These are phyloP conservation scores for Pseudogymnoascus sp. DNA, from an alignment of 2,329 filamentous ascomycete genomes.

Conservation along the genomic window DNA sequence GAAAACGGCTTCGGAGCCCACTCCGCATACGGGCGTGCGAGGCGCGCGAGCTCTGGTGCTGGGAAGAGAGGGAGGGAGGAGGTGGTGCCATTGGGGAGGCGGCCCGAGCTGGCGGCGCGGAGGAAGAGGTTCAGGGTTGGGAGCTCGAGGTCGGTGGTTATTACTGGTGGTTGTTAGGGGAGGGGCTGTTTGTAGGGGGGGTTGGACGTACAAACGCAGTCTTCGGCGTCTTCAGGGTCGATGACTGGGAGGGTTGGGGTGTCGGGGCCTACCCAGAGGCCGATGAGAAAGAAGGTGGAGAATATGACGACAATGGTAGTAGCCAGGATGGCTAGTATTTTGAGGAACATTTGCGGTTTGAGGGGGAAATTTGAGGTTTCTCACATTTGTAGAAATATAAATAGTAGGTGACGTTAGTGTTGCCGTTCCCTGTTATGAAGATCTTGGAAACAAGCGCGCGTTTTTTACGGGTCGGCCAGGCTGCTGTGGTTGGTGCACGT, in stretches of 20 bases:
- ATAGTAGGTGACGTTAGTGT: not conserved
- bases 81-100: constrained; percentile 14
- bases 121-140: constrained; percentile 15
- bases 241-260: not conserved
- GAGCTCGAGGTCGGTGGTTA: constrained; percentile 11
- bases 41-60: constrained; percentile 9
- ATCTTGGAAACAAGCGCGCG: not conserved
- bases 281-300: not conserved
- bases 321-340: not conserved
- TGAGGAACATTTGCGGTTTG: not conserved
- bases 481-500: not conserved
- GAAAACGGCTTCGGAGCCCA: constrained; percentile 19
- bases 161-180: constrained; percentile 1
- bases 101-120: constrained; percentile 12
- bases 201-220: constrained; percentile 3
- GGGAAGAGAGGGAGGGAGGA: constrained; percentile 16
- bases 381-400: not conserved
- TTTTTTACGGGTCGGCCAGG: not conserved
- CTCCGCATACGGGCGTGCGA: constrained; percentile 15
- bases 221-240: constrained; percentile 14
- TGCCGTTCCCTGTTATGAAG: not conserved
- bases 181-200: not conserved
- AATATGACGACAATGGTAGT: not conserved
- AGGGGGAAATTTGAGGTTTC: not conserved
- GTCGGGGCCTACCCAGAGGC: not conserved